Evolutionary conservation across 306 rosid genomes (phyloP), one percentile per base, ranked within the genome.

Genomic region (Prunus mume): DNA sequence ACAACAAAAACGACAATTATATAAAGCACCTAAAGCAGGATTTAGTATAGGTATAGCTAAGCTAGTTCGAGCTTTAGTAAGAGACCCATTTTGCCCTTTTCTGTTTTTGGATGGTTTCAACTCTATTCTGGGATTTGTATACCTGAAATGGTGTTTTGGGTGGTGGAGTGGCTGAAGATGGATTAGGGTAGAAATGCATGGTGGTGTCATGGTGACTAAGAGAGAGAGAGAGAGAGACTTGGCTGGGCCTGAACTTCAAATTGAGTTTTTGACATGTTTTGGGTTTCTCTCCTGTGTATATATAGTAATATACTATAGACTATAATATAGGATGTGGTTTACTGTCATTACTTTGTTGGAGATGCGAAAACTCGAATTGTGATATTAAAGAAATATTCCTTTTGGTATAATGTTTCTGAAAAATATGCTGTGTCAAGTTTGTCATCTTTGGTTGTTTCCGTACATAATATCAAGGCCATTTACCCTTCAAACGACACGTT

Each of bases 261-360:
- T n/a, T 56, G 62, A 20, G 62, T 27, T 47, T 8, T 73, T 52
- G 27, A 25, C 50, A 19, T 38, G 25, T n/a, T 45, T 55, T 30
- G 47, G 46, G 24, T 25, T 47, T 13, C 15, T 11, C 58, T 60
- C 34, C 34, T 86, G 83, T 81, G 86, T 80, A 86, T 38, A 69
- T 83, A 69, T 83, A 81, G 79, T 75, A 70, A 77, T 75, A 72
- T 58, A 77, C 61, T 57, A 54, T 18, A 62, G 52, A 13, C 13
- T 49, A 14, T 75, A 60, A 27, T 62, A 72, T 62, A 65, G 46
- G 68, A 71, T 58, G 18, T 49, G 32, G 38, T 11, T 61, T n/a
- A 22, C 20, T 34, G 41, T 67, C 55, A 3, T 45, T 22, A 45
- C 72, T 22, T 19, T 67, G 55, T 67, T 61, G 19, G 54, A 34